Conservation (phyloP, 2,329 filamentous ascomycete genomes). For the Gliomastix tumulicola region DNA sequence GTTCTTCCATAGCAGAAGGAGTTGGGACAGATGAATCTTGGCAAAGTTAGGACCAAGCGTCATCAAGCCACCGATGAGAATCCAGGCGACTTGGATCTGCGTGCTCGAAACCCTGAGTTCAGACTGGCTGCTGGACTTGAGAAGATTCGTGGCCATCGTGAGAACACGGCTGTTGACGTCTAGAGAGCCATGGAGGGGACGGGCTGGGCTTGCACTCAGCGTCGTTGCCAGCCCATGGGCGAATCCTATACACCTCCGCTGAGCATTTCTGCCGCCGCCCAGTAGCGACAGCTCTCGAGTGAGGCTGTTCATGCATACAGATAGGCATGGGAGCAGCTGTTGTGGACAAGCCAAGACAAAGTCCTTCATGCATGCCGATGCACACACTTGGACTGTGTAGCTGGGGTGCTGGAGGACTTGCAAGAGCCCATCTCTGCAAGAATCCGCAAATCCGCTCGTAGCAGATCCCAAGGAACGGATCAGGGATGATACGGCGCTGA, state of each 20-base stretch:
- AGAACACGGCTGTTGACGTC: constrained; percentile 91
- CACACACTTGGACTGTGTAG: constrained; percentile 90
- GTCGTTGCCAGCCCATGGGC: constrained; percentile 87
- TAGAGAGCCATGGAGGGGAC: constrained; percentile 88
- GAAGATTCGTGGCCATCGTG: constrained; percentile 80
- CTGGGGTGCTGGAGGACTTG: constrained; percentile 91
- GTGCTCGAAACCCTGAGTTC: constrained; percentile 87
- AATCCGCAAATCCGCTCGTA: constrained; percentile 69
- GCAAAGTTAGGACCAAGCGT: constrained; percentile 95
- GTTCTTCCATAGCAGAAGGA: constrained; percentile 95
- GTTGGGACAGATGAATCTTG: constrained; percentile 93
- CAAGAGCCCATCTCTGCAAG: constrained; percentile 77
- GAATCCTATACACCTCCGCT: constrained; percentile 80
- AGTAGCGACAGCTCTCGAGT: constrained; percentile 78
- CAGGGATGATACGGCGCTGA: constrained; percentile 74
- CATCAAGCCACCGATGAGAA: constrained; percentile 93
- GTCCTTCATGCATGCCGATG: constrained; percentile 75
- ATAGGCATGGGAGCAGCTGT: constrained; percentile 83
- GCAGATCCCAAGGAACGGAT: constrained; percentile 78
- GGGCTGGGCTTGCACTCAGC: constrained; percentile 79
- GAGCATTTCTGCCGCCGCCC: constrained; percentile 66
- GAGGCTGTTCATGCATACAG: constrained; percentile 94
- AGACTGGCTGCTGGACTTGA: constrained; percentile 88
- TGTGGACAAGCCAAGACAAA: constrained; percentile 90
- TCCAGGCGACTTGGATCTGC: constrained; percentile 97